phyloP scores from a whole-genome alignment of 495 filamentous ascomycete species.

The Aspergillus avenaceus region DNA sequence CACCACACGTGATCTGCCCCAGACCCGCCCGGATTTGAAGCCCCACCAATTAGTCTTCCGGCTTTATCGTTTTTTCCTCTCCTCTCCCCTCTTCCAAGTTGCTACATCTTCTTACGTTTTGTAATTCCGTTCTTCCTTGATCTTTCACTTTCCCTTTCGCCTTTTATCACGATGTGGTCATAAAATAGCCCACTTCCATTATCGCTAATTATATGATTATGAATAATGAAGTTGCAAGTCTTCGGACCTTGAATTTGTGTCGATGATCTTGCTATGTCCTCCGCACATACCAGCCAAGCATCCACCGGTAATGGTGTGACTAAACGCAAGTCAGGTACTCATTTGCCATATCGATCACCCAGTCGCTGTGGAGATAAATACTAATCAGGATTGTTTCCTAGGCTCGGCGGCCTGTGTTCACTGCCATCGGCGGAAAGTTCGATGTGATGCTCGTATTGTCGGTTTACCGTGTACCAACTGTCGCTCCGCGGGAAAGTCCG shows the following conservation, averaged over 20 bases:
- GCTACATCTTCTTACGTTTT: neutral
- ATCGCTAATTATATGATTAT: neutral
- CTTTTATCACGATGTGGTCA: neutral
- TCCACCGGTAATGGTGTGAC: slow-evolving; percentile 22
- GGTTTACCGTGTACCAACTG: slow-evolving; percentile 45
- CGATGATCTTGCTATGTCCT: slow-evolving; percentile 30
- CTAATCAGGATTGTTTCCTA: slow-evolving; percentile 4
- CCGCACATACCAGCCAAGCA: slow-evolving; percentile 18
- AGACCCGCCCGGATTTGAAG: neutral
- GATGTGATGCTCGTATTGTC: slow-evolving; percentile 44
- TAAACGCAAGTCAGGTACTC: slow-evolving; percentile 28
- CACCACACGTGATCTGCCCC: slow-evolving; percentile 2
- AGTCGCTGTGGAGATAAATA: too few species aligned
- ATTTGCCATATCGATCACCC: neutral
- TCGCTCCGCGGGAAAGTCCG: slow-evolving; percentile 40
- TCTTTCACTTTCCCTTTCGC: neutral
- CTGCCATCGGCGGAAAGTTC: slow-evolving; percentile 47
- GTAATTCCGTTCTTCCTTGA: neutral
- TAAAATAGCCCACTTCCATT: neutral
- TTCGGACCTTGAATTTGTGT: slow-evolving; percentile 14
- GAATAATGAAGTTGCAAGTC: slow-evolving; percentile 15
- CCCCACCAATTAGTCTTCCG: neutral
- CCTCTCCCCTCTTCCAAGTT: too few species aligned
- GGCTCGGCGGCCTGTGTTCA: slow-evolving; percentile 44
- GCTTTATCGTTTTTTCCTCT: slow-evolving; percentile 4